Evolutionary conservation across 2,329 filamentous ascomycete genomes (phyloP).

Genomic region (Pseudogymnoascus sp.): DNA sequence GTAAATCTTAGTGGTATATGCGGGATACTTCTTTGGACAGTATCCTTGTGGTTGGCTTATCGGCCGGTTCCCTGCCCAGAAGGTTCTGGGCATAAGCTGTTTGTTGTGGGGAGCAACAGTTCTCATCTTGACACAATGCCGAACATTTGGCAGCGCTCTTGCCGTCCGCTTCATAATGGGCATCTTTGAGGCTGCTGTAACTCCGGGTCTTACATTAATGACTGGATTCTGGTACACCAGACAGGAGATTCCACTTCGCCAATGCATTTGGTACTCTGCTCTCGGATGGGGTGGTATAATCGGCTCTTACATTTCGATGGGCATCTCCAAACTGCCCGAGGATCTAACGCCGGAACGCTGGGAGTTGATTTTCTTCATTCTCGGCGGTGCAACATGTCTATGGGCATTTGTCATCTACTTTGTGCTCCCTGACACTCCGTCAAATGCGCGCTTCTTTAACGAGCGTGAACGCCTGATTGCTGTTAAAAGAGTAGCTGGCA

Average conservation of each 20-base stretch:
- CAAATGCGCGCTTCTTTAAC: conserved; percentile 27
- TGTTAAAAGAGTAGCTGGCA: conserved; percentile 27
- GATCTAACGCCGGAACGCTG: conserved; percentile 26
- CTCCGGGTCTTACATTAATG: conserved; percentile 30
- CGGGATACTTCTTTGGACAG: conserved; percentile 35
- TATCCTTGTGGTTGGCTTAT: conserved; percentile 36
- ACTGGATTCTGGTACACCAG: conserved; percentile 33
- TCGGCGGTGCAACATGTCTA: conserved; percentile 28
- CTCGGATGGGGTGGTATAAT: conserved; percentile 28
- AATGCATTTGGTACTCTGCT: conserved; percentile 30
- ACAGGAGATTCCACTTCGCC: conserved; percentile 30
- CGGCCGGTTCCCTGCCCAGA: conserved; percentile 32
- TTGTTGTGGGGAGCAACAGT: conserved; percentile 31
- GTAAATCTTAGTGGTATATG: conserved; percentile 29
- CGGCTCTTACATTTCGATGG: conserved; percentile 31
- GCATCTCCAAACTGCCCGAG: conserved; percentile 25
- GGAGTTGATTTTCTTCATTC: conserved; percentile 31
- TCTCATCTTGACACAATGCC: conserved; percentile 29
- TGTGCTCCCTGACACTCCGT: conserved; percentile 29
- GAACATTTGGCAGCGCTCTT: conserved; percentile 24
- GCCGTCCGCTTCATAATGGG: conserved; percentile 26
- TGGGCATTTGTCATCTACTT: conserved; percentile 29
- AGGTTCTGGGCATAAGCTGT: conserved; percentile 28
- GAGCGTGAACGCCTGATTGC: conserved; percentile 27
- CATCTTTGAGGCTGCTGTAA: conserved; percentile 30